phyloP scores from a whole-genome alignment of 805 yeast genomes.

The Teunomyces atbi region DNA sequence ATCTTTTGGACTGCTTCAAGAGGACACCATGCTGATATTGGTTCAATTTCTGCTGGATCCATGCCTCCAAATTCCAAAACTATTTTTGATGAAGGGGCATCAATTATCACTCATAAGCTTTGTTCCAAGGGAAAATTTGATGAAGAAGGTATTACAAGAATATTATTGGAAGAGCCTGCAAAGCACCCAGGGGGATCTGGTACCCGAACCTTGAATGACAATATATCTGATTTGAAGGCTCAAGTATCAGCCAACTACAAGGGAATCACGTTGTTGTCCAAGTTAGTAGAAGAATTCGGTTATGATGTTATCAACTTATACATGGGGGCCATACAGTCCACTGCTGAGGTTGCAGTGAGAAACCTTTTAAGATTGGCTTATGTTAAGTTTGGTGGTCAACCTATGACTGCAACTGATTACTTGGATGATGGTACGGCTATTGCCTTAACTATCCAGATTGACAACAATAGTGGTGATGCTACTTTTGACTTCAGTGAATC shows the following conservation, averaged over 20 bases:
- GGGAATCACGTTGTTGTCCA: conserved; percentile 67
- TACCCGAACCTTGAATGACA: conserved; percentile 78
- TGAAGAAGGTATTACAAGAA: conserved; percentile 60
- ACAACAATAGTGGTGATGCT: conserved; percentile 54
- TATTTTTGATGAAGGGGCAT: conserved; percentile 88
- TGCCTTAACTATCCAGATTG: conserved; percentile 49
- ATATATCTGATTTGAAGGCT: conserved; percentile 58
- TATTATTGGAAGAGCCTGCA: conserved; percentile 73
- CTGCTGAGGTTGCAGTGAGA: conserved; percentile 74
- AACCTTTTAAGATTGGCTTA: conserved; percentile 30
- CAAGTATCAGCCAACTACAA: conserved; percentile 79
- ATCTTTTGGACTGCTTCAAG: conserved; percentile 90
- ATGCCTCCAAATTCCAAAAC: conserved; percentile 92
- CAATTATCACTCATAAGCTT: conserved; percentile 73
- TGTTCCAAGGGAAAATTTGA: conserved; percentile 72
- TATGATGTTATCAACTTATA: conserved; percentile 60
- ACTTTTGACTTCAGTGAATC: conserved; percentile 84
- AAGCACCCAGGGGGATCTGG: conserved; percentile 86
- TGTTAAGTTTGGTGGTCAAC: conserved; percentile 38
- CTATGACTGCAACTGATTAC: conserved; percentile 54
- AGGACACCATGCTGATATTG: conserved; percentile 96
- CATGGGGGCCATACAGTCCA: conserved; percentile 79
- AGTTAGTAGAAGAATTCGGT: conserved; percentile 62
- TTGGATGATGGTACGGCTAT: conserved; percentile 84
- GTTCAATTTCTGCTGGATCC: conserved; percentile 88